These are phyloP conservation scores for Amyloporia xantha DNA, from an alignment of 768 basidiomycete genomes.

Conservation along the genomic window DNA sequence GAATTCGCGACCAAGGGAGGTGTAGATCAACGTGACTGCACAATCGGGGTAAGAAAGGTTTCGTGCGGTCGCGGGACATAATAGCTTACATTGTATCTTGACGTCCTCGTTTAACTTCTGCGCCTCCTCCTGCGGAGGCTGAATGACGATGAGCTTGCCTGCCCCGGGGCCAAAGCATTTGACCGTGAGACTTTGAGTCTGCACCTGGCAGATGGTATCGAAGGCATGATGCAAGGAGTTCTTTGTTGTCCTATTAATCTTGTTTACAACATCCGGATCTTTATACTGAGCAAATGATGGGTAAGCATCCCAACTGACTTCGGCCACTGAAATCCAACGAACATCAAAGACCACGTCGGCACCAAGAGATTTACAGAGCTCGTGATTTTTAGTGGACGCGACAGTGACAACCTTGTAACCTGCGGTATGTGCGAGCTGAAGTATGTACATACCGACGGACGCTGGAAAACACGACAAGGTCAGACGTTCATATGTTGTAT, in stretches of 20 bases:
- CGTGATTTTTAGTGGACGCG: slow-evolving; percentile 26
- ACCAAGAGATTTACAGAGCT: slow-evolving; percentile 29
- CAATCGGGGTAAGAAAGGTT: slow-evolving; percentile 9
- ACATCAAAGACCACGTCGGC: slow-evolving; percentile 26
- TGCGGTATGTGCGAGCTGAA: slow-evolving; percentile 22
- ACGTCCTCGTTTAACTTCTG: neutral
- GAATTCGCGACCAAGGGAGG: slow-evolving; percentile 14
- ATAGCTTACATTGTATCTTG: neutral
- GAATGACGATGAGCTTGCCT: slow-evolving; percentile 6
- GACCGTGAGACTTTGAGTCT: slow-evolving; percentile 6
- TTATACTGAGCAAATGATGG: slow-evolving; percentile 12
- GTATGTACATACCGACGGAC: slow-evolving; percentile 23
- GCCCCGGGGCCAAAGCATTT: slow-evolving; percentile 2
- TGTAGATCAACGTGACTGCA: slow-evolving; percentile 21
- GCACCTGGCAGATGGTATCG: slow-evolving; percentile 10
- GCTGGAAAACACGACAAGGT: too few relatives aligned
- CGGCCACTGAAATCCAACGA: neutral
- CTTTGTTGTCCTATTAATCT: slow-evolving; percentile 23
- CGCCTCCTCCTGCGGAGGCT: neutral
- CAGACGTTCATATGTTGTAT: neutral
- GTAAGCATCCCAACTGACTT: neutral
- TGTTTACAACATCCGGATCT: slow-evolving; percentile 22
- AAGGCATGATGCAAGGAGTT: slow-evolving; percentile 17
- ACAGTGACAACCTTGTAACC: slow-evolving; percentile 26
- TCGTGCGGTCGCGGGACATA: neutral